Conservation (phyloP, 202 grass and related monocot genomes). For the Dendrocalamus latiflorus region DNA sequence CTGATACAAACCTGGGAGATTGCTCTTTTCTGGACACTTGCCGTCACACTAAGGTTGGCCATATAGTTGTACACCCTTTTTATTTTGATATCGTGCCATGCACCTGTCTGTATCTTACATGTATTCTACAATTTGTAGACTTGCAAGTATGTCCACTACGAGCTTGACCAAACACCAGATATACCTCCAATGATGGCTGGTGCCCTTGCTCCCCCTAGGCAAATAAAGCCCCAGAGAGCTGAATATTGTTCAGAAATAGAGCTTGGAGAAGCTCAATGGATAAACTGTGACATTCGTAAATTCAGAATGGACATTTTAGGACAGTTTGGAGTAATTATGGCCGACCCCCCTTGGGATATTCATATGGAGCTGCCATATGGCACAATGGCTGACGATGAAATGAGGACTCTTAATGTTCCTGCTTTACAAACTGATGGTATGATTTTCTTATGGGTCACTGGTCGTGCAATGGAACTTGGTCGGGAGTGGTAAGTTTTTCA, state of each 20-base stretch:
- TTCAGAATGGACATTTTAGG: conserved; percentile 99
- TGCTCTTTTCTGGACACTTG: conserved; percentile 98
- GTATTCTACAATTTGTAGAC: conserved; percentile 47
- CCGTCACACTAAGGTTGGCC: conserved; percentile 87
- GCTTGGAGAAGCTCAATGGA: conserved; percentile 95
- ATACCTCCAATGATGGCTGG: conserved; percentile 72
- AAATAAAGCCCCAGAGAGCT: conserved; percentile 72
- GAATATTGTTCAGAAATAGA: conserved; percentile 99
- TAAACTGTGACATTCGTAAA: conserved; percentile 90
- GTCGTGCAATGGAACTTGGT: conserved; percentile 98
- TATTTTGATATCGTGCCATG: conserved; percentile 12
- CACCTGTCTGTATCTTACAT: conserved; percentile 34
- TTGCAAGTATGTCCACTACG: conserved; percentile 99
- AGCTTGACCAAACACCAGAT: conserved; percentile 95
- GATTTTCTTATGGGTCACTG: conserved; percentile 99
- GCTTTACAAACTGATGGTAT: conserved; percentile 94
- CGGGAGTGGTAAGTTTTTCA: conserved; percentile 75
- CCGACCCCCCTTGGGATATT: conserved; percentile 99
- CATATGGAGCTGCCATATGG: conserved; percentile 99
- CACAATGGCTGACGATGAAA: conserved; percentile 99
- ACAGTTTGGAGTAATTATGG: conserved; percentile 99
- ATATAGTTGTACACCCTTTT: conserved; percentile 12
- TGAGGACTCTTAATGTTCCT: conserved; percentile 98
- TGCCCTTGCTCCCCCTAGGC: conserved; percentile 50
- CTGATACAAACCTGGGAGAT: conserved; percentile 96